Evolutionary conservation across 805 yeast genomes (phyloP), one percentile per base, ranked within the genome.

Genomic region (Candida namnaoensis): DNA sequence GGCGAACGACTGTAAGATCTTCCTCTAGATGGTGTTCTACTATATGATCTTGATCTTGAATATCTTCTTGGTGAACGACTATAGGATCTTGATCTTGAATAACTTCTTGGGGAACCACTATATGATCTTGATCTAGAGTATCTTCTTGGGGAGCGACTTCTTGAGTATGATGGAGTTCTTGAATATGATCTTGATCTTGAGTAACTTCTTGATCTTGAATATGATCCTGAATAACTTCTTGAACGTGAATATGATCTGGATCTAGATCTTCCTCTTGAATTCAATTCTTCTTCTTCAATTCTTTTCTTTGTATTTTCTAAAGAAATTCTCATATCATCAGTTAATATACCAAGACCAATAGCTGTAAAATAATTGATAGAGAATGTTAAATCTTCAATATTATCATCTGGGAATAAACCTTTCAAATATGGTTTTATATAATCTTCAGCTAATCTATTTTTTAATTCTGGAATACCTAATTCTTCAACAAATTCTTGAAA

Each of bases 331-430:
- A 90, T 83, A 1, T 66, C 74, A 34, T 87, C 95, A 0, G 98
- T 90, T 43, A 91, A 57, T 3, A 73, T 71, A 37, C 97, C 97
- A 38, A 91, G 58, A 0, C 95, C 95, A 46, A 91, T 88, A 1
- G 97, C 96, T 0, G 97, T 91, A 60, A 91, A 91, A 57, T 72
- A 91, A 56, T 91, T 91, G 56, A 88, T 88, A 2, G 95, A 73
- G 57, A 90, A 91, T 44, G 91, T 68, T 12, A 82, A 63, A 48
- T 74, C 64, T 9, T 77, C 80, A 6, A 69, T 66, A 41, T 69
- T 69, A 2, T 60, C 62, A 11, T 27, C 54, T 0, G 96, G 96
- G 52, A 90, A 85, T 34, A 90, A 48, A 0, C 87, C 87, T 2
- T 45, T 49, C 30, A 82, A 44, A 38, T 50, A 70, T 0, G 74